These are phyloP conservation scores for Thelonectria blattea DNA, from an alignment of 2,329 filamentous ascomycete genomes.

Conservation along the genomic window DNA sequence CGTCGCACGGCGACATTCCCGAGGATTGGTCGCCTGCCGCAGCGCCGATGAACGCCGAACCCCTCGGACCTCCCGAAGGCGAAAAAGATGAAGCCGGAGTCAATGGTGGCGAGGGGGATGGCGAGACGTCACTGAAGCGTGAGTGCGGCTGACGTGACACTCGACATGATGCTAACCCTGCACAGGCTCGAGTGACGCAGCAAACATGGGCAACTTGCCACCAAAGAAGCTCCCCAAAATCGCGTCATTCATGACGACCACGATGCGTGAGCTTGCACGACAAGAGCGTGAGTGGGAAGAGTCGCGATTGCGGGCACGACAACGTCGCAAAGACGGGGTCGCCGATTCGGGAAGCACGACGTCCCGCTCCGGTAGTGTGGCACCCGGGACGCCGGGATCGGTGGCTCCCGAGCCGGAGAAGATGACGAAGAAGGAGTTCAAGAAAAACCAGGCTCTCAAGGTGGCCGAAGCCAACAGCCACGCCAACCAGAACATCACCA, in stretches of 20 bases:
- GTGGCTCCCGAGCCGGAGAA: conserved; percentile 71
- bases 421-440: conserved; percentile 84
- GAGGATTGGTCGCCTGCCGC: conserved; percentile 78
- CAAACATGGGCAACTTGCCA: conserved; percentile 46
- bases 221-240: conserved; percentile 55
- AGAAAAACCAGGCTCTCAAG: conserved; percentile 77
- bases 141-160: conserved; percentile 39
- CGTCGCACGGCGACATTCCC: conserved; percentile 80
- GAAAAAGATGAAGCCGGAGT: conserved; percentile 34
- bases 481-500: conserved; percentile 82
- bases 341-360: conserved; percentile 54
- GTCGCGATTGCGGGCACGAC: conserved; percentile 69
- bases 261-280: conserved; percentile 66
- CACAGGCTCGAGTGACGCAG: conserved; percentile 50
- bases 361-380: conserved; percentile 62
- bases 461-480: conserved; percentile 80
- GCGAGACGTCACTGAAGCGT: conserved; percentile 66
- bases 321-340: conserved; percentile 65
- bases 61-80: conserved; percentile 41
- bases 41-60: conserved; percentile 53
- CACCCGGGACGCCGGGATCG: conserved; percentile 66
- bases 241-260: conserved; percentile 57
- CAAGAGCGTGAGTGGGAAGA: conserved; percentile 77
- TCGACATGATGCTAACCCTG: conserved; percentile 25
- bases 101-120: conserved; percentile 60